These are phyloP conservation scores for Umbelopsis sp. DNA, from an alignment of 192 early-diverging fungal species.

Conservation along the genomic window DNA sequence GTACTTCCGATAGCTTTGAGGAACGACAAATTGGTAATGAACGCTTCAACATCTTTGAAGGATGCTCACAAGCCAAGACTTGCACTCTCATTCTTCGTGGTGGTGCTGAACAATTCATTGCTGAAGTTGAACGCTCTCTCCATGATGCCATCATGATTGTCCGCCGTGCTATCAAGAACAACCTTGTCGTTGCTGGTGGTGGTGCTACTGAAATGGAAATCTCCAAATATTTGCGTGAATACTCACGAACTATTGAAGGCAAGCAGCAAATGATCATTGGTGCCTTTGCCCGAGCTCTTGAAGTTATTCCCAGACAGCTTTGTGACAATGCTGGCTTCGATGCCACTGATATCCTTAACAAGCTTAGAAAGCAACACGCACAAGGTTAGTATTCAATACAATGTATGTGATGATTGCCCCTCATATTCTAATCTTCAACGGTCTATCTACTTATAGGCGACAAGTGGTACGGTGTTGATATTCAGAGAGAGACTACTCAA, in stretches of 20 bases:
- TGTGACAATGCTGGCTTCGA: conserved; percentile 99
- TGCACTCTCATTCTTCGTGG: conserved; percentile 96
- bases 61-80: conserved; percentile 91
- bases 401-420: neutral
- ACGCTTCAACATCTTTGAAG: conserved; percentile 95
- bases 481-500: conserved; percentile 81
- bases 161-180: conserved; percentile 94
- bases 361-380: conserved; percentile 92
- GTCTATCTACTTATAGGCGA: conserved; percentile 44
- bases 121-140: conserved; percentile 95
- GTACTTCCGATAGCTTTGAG: conserved; percentile 89
- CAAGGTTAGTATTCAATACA: conserved; percentile 44
- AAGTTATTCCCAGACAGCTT: conserved; percentile 97
- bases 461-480: conserved; percentile 94
- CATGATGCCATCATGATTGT: conserved; percentile 99
- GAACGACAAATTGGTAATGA: conserved; percentile 97
- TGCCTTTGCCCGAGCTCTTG: conserved; percentile 93
- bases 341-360: conserved; percentile 96
- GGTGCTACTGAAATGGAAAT: conserved; percentile 99
- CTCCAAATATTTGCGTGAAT: conserved; percentile 89
- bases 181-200: conserved; percentile 94
- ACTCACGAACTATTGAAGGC: conserved; percentile 93
- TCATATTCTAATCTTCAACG: conserved; percentile 6
- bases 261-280: conserved; percentile 98
- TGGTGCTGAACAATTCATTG: conserved; percentile 99